Evolutionary conservation across 371 early-diverging fungal species (phyloP), one percentile per base, ranked within the genome.

Genomic region (Syncephalastrum racemosum): DNA sequence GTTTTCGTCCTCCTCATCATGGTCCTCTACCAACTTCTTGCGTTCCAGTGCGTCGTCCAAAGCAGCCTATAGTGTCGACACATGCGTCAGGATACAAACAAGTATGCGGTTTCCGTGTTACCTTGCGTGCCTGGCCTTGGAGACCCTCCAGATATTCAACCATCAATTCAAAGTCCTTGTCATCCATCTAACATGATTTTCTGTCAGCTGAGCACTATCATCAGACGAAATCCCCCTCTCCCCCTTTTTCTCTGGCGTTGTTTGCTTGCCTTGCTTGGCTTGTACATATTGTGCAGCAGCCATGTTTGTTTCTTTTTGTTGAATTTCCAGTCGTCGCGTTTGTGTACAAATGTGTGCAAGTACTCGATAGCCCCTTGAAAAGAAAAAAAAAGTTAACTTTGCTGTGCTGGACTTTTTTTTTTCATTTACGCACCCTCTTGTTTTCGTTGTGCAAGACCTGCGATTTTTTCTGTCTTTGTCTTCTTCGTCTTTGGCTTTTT

Each of bases 301-400:
- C 87, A 85, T 13, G 77, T 77, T 54, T 87, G 87, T 36, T 74
- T 72, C 31, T 83, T 61, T 54, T 85, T 87, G 60, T 77, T 79
- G 48, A 87, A 87, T 49, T 85, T 87, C 87, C 87, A 87, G 22
- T 53, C 49, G 2, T 53, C 24, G 10, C 63, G 67, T 51, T 68
- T 66, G 51, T 59, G 23, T 20, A 51, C 59, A 59, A 68, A 75
- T 15, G 56, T n/a, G 36, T 63, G 59, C 6, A 75, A 58, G 56
- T 75, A 75, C 2, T 52, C 68, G 31, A 75, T 58, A 1, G 70
- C 66, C 50, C 63, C 64, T 59, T 31, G 36, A 31, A 31, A 27
- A 27, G 27, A 12, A 6, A 41, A 23, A 36, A 53, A 46, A 43
- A 19, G 25, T 45, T 16, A 43, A 7, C 18, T 23, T 46, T 22